Conservation (phyloP, 306 rosid species). For the Gillenia trifoliata region DNA sequence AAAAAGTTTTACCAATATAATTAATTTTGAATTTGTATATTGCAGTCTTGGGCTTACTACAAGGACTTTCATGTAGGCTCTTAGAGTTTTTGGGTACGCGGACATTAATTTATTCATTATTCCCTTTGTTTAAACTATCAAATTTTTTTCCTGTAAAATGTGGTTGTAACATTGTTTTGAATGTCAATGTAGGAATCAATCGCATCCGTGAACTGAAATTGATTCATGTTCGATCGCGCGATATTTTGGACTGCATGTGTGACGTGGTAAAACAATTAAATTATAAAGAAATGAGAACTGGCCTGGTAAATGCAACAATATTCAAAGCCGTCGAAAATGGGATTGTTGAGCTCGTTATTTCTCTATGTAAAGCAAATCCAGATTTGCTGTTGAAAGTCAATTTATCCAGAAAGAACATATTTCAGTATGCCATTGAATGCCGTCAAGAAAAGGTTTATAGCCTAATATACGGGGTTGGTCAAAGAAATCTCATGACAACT, state of each 20-base stretch:
- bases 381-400: accelerated
- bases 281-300: accelerated
- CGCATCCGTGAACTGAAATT: not conserved
- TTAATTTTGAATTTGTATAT: too few species aligned
- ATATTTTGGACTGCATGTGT: constrained; percentile 1
- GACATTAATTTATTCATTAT: too few species aligned
- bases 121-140: too few species aligned
- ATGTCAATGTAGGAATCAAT: not conserved
- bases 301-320: not conserved
- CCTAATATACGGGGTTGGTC: not conserved
- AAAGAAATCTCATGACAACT: not conserved
- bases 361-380: not conserved
- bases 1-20: too few species aligned
- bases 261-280: not conserved
- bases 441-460: constrained; percentile 13
- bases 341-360: not conserved
- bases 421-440: not conserved
- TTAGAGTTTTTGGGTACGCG: not conserved
- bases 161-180: too few species aligned
- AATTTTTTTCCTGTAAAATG: too few species aligned
- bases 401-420: accelerated
- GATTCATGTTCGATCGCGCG: not conserved
- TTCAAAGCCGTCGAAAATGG: not conserved
- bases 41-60: not conserved
- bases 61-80: not conserved